Evolutionary conservation across 2,329 filamentous ascomycete species (phyloP).

Genomic region (Microdochium nivale): DNA sequence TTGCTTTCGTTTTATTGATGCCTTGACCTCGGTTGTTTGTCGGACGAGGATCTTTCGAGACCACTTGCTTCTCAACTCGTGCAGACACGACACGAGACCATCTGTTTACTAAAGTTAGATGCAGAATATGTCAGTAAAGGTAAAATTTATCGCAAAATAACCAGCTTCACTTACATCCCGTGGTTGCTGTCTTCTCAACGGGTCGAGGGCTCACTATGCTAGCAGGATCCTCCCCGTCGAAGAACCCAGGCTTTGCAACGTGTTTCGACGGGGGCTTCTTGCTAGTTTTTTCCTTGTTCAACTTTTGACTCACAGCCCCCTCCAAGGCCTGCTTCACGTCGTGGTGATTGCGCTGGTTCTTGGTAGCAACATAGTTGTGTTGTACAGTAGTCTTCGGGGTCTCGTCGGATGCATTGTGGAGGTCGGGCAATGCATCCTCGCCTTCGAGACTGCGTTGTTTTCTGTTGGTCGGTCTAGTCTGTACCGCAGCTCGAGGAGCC

Average conservation of each 20-base stretch:
- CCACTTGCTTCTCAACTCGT: no score
- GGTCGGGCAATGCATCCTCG: no score
- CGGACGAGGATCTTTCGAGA: no score
- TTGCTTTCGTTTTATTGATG: constrained; percentile 1
- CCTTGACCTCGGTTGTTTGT: no score
- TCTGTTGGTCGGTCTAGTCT: constrained; percentile 1
- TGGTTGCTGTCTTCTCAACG: not conserved
- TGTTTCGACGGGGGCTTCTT: not conserved
- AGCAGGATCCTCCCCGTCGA: not conserved
- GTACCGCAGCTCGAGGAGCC: constrained; percentile 1
- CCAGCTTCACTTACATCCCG: not conserved
- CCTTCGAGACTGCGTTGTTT: not conserved
- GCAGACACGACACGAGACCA: no score
- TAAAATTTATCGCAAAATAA: not conserved
- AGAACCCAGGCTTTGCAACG: constrained; percentile 8
- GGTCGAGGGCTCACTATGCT: not conserved
- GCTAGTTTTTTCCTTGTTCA: not conserved
- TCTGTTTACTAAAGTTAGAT: no score
- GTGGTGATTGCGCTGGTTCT: no score
- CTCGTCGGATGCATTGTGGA: no score
- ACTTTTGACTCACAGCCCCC: not conserved
- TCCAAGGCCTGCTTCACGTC: no score
- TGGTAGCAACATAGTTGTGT: no score
- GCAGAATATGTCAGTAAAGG: no score
- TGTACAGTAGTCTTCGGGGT: no score